Conservation (phyloP, 345 rosid genomes). For the Rhizophora apiculata region DNA sequence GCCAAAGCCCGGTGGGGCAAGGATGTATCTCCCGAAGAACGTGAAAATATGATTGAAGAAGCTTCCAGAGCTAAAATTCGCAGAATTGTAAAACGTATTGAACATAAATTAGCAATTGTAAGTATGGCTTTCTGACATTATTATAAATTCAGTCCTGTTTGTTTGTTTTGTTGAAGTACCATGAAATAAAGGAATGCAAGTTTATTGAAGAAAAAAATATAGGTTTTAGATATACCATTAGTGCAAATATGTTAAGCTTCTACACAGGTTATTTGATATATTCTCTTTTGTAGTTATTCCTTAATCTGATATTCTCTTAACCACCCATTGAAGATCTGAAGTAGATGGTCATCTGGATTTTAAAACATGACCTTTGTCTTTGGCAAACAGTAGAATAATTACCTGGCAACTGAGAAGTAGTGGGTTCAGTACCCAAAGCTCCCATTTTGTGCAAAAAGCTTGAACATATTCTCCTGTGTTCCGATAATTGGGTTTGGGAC, state of each 20-base stretch:
- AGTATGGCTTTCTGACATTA: constrained; percentile 27
- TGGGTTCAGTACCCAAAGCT: too few relatives aligned
- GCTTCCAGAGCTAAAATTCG: constrained; percentile 63
- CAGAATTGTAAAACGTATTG: constrained; percentile 63
- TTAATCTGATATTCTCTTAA: not conserved
- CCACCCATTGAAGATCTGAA: not conserved
- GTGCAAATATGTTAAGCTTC: not conserved
- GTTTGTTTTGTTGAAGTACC: not conserved
- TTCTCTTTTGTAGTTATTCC: not conserved
- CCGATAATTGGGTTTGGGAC: too few relatives aligned
- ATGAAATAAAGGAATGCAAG: not conserved
- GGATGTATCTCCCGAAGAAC: constrained; percentile 69
- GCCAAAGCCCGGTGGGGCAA: constrained; percentile 96
- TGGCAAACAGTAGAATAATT: not conserved
- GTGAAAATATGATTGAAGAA: constrained; percentile 85
- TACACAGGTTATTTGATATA: not conserved
- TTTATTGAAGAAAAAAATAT: not conserved
- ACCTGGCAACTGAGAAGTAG: not conserved
- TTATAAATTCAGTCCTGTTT: not conserved
- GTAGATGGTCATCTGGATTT: not conserved
- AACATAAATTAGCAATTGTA: constrained; percentile 80
- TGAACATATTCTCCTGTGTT: too few relatives aligned
- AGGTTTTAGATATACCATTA: not conserved
- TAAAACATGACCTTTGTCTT: not conserved
- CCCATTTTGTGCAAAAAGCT: too few relatives aligned